Evolutionary conservation across 2,329 filamentous ascomycete species (phyloP).

Genomic region (Cladophialophora carrionii): DNA sequence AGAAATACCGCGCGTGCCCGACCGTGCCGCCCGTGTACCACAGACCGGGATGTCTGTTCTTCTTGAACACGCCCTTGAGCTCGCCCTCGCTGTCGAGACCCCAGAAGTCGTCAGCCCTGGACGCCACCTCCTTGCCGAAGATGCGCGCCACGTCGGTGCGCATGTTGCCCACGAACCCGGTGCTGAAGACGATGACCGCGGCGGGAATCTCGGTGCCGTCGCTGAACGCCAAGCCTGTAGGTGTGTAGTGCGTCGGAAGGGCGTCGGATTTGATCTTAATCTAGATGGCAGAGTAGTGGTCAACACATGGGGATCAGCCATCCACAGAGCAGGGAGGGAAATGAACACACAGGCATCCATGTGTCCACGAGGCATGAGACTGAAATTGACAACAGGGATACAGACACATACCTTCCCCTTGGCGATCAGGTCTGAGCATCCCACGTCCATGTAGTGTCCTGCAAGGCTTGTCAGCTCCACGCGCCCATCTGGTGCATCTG

Average conservation of each 20-base stretch:
- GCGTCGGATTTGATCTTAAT: constrained; percentile 51
- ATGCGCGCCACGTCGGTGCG: constrained; percentile 45
- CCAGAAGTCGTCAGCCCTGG: constrained; percentile 51
- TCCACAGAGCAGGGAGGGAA: background rate
- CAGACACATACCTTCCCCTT: constrained; percentile 41
- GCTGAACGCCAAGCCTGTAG: constrained; percentile 49
- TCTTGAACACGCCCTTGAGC: constrained; percentile 49
- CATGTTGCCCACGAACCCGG: constrained; percentile 53
- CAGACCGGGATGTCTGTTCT: constrained; percentile 42
- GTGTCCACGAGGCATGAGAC: background rate
- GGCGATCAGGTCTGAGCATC: constrained; percentile 48
- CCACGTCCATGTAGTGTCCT: constrained; percentile 55
- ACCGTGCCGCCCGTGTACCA: constrained; percentile 54
- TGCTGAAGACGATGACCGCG: constrained; percentile 54
- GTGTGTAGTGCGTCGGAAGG: constrained; percentile 44
- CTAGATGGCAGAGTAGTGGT: constrained; percentile 33
- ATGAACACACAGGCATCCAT: background rate
- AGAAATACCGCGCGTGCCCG: constrained; percentile 47
- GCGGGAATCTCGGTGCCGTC: constrained; percentile 51
- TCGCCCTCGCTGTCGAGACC: constrained; percentile 54
- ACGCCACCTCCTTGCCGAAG: constrained; percentile 49
- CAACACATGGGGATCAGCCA: background rate
- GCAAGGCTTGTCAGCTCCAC: constrained; percentile 1
- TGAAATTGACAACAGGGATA: background rate
- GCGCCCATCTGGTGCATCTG: background rate